These are phyloP conservation scores for Arthonia radiata DNA, from an alignment of 495 filamentous ascomycete species.

Conservation along the genomic window DNA sequence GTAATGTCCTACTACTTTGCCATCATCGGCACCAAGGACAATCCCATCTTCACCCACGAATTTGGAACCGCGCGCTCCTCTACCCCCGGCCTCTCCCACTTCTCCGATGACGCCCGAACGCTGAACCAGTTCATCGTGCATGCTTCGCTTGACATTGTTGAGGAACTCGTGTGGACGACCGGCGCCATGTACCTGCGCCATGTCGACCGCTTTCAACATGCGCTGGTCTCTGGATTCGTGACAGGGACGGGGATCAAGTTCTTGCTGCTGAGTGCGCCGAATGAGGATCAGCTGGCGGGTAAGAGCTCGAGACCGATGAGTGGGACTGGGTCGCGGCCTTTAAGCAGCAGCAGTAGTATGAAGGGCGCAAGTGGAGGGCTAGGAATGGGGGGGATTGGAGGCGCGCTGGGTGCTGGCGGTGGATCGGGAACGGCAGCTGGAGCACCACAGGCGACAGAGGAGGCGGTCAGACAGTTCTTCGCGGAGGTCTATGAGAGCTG, in stretches of 20 bases:
- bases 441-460: constrained; percentile 67
- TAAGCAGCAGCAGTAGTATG: too few species aligned
- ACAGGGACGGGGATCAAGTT: constrained; percentile 61
- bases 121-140: constrained; percentile 97
- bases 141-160: constrained; percentile 72
- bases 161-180: constrained; percentile 78
- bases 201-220: constrained; percentile 79
- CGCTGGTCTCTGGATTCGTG: constrained; percentile 76
- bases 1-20: constrained; percentile 97
- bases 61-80: constrained; percentile 89
- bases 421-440: constrained; percentile 40
- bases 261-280: constrained; percentile 72
- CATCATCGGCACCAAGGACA: constrained; percentile 81
- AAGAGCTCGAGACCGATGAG: too few species aligned
- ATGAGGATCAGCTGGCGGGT: too few species aligned
- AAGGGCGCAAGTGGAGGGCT: too few species aligned
- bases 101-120: constrained; percentile 60
- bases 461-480: constrained; percentile 85
- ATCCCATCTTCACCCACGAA: constrained; percentile 81
- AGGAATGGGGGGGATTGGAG: too few species aligned
- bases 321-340: too few species aligned
- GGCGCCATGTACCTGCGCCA: constrained; percentile 83
- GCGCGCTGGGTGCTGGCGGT: too few species aligned
- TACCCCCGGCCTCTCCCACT: constrained; percentile 74
- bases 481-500: constrained; percentile 81